phyloP scores from a whole-genome alignment of 1,284 basidiomycete species.

The Tilletia setariae region DNA sequence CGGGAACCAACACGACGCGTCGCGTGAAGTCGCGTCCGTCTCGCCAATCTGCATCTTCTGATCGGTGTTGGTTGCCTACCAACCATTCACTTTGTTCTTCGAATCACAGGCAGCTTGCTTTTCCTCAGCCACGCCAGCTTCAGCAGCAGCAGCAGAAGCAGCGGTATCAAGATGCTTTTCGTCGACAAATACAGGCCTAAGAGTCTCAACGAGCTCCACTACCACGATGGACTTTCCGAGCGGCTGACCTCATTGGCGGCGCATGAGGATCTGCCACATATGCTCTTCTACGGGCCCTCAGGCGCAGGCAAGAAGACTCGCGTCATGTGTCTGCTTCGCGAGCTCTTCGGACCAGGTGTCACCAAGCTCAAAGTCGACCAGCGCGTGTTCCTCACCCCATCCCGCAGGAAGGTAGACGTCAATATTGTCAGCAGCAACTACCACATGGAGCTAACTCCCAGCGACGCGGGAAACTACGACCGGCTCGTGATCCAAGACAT shows the following conservation, averaged over 20 bases:
- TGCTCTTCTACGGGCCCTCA: slow-evolving; percentile 95
- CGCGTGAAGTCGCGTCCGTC: not conserved
- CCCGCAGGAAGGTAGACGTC: slow-evolving; percentile 89
- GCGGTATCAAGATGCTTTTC: slow-evolving; percentile 39
- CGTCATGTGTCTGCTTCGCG: slow-evolving; percentile 72
- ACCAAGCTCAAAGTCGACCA: slow-evolving; percentile 99
- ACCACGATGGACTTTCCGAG: slow-evolving; percentile 76
- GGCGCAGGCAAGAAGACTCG: slow-evolving; percentile 98
- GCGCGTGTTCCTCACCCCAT: slow-evolving; percentile 89
- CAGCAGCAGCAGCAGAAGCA: too few species aligned
- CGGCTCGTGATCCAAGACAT: slow-evolving; percentile 94
- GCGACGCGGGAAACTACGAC: slow-evolving; percentile 94
- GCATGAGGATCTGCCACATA: slow-evolving; percentile 81
- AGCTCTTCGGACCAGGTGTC: slow-evolving; percentile 85
- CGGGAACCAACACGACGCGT: not conserved
- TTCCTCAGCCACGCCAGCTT: too few species aligned
- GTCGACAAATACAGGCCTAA: slow-evolving; percentile 75
- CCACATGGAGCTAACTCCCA: slow-evolving; percentile 96
- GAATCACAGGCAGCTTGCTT: too few species aligned
- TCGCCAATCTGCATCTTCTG: too few species aligned
- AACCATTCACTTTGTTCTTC: too few species aligned
- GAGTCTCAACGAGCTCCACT: slow-evolving; percentile 79
- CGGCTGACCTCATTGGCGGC: slow-evolving; percentile 69
- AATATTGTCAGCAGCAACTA: slow-evolving; percentile 90
- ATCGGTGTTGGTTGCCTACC: too few species aligned